Percentiles rank a stretch among this genome's conserved stretches.
Evolutionary conservation across 1,284 basidiomycete genomes (phyloP).

Genomic region (Malassezia equina): DNA sequence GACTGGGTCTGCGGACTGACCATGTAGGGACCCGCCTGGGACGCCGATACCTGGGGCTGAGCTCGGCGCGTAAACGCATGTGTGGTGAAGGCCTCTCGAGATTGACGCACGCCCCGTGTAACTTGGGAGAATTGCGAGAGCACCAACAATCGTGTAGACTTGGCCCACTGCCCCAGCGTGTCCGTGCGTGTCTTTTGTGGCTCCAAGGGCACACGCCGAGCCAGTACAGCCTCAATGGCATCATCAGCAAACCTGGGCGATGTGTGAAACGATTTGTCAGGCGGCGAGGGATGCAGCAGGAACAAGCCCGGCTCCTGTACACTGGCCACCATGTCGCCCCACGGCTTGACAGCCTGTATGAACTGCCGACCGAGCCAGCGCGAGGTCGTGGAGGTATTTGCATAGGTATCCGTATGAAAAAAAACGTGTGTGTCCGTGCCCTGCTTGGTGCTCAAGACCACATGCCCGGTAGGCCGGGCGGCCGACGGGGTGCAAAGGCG

Average conservation of each 20-base stretch:
- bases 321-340: slow-evolving; percentile 66
- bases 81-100: slow-evolving; percentile 29
- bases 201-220: not conserved
- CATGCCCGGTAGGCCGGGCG: not conserved
- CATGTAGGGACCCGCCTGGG: slow-evolving; percentile 39
- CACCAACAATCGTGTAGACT: slow-evolving; percentile 36
- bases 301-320: slow-evolving; percentile 70
- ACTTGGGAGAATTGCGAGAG: slow-evolving; percentile 38
- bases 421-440: slow-evolving; percentile 15
- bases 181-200: slow-evolving; percentile 13
- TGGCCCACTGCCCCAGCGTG: slow-evolving; percentile 33
- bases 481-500: not conserved
- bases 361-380: slow-evolving; percentile 57
- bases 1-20: slow-evolving; percentile 15
- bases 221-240: slow-evolving; percentile 27
- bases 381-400: not conserved
- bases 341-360: slow-evolving; percentile 45
- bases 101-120: slow-evolving; percentile 37
- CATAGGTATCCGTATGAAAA: slow-evolving; percentile 49
- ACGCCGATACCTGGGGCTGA: slow-evolving; percentile 27
- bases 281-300: slow-evolving; percentile 77
- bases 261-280: slow-evolving; percentile 74
- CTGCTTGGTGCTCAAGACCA: slow-evolving; percentile 22
- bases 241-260: slow-evolving; percentile 48
- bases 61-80: slow-evolving; percentile 32